Evolutionary conservation across 2,329 filamentous ascomycete species (phyloP), one percentile per base, ranked within the genome.

Genomic region (Hypoxylon sp.): DNA sequence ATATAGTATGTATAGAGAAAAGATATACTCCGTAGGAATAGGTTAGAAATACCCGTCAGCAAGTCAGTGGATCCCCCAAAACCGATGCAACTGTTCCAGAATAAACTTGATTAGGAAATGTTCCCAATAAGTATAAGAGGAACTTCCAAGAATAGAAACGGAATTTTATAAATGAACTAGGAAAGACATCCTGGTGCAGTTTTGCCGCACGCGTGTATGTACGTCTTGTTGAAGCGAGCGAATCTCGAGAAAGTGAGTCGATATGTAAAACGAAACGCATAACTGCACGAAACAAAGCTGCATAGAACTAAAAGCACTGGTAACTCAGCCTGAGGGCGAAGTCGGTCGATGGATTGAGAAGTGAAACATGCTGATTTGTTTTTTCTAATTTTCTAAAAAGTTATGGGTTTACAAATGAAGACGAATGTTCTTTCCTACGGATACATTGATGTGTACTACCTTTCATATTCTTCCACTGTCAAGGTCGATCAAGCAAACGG

Each of bases 101-200:
- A 51, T 10, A 57, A 22, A 46, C 69, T 67, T 24, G 39, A 71
- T 67, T 55, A 57, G 57, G 60, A 67, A 71, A 54, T 51, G 50
- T 54, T 24, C 57, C 39, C 46, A 63, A 46, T 53, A 33, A 53
- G 50, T 58, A 55, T 26, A 65, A 64, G 22, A 35, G 11, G 35
- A 59, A 54, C 17, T 52, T 67, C 67, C 57, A 70, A 70, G 64
- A 70, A 70, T 70, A 70, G 67, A 51, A 70, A 56, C 67, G 60
- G 67, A 52, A 62, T 54, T 44, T 51, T 44, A 51, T 24, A 59
- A 19, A 37, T 61, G 33, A 50, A 53, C 63, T 64, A 67, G 57
- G 69, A 46, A 61, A 51, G 24, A 63, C 63, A 67, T 66, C 69
- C 62, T 61, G 26, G 61, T 26, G 68, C 51, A 56, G 42, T 63